These are phyloP conservation scores for Aphanocladium album DNA, from an alignment of 2,329 filamentous ascomycete species.

Conservation along the genomic window DNA sequence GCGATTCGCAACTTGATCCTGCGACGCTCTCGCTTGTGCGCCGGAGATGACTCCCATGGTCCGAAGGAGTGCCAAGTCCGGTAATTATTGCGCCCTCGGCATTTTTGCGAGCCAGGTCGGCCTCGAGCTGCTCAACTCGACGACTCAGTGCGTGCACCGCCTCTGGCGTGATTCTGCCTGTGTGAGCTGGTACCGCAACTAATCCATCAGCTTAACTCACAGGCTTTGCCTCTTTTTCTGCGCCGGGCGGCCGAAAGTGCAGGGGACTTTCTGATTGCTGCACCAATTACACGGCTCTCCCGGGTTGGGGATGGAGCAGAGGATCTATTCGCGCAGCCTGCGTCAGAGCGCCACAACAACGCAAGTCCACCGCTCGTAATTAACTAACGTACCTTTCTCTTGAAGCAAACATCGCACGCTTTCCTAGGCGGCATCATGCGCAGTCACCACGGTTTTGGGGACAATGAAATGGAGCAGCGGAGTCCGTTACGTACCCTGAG, in stretches of 20 bases:
- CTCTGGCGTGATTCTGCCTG: not conserved
- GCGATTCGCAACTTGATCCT: not conserved
- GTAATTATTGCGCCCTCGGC: not conserved
- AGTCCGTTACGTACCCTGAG: not conserved
- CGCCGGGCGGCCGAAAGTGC: constrained; percentile 11
- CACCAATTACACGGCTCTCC: constrained; percentile 15
- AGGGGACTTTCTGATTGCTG: constrained; percentile 8
- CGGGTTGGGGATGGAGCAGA: constrained; percentile 10
- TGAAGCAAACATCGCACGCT: constrained; percentile 15
- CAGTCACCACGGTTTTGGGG: not conserved
- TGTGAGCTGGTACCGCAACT: not conserved
- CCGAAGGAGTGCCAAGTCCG: not conserved
- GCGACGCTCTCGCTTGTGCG: not conserved
- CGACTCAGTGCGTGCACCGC: not conserved
- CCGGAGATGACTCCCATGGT: not conserved
- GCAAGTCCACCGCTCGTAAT: not conserved
- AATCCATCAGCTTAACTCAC: not conserved
- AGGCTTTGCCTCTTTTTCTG: not conserved
- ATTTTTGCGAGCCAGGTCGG: not conserved
- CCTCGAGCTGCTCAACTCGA: constrained; percentile 5
- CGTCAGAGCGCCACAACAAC: not conserved
- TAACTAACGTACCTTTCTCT: constrained; percentile 11
- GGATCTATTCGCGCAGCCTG: constrained; percentile 8
- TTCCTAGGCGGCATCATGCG: constrained; percentile 9
- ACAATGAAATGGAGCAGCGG: not conserved